Evolutionary conservation across 2,329 filamentous ascomycete species (phyloP).

Genomic region (Talaromyces sp.): DNA sequence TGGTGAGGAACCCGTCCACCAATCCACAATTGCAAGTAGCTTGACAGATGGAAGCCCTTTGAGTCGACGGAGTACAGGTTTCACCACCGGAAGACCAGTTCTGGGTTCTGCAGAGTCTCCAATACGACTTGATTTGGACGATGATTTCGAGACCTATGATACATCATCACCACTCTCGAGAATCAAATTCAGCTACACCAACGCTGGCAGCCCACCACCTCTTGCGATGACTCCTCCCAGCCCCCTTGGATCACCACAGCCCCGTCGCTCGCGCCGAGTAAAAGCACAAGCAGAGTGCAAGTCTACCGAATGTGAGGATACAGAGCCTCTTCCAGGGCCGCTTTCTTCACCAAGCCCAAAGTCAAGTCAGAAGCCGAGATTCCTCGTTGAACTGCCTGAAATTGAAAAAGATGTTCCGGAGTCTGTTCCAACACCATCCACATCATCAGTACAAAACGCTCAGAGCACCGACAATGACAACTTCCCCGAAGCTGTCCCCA

Average conservation of each 20-base stretch:
- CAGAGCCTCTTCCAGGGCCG: not conserved
- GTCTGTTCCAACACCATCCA: not conserved
- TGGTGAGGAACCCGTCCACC: constrained; percentile 6
- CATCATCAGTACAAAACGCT: not conserved
- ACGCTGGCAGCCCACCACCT: constrained; percentile 12
- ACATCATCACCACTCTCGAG: constrained; percentile 6
- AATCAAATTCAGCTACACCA: constrained; percentile 21
- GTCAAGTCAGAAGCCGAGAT: not conserved
- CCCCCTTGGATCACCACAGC: not conserved
- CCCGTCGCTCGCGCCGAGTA: not conserved
- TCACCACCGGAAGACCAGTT: not conserved
- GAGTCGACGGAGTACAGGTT: not conserved
- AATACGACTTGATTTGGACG: constrained; percentile 2
- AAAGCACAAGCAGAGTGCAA: not conserved
- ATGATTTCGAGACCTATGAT: not conserved
- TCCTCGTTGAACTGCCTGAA: not conserved
- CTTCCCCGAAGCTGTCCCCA: not conserved
- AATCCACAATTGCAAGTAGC: constrained; percentile 5
- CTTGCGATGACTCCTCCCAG: not conserved
- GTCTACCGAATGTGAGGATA: not conserved
- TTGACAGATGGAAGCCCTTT: not conserved
- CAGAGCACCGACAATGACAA: not conserved
- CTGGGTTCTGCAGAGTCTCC: not conserved
- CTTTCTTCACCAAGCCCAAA: not conserved
- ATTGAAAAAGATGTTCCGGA: not conserved